Evolutionary conservation across 345 rosid genomes (phyloP).

Genomic region (Eucalyptus erythrocorys): DNA sequence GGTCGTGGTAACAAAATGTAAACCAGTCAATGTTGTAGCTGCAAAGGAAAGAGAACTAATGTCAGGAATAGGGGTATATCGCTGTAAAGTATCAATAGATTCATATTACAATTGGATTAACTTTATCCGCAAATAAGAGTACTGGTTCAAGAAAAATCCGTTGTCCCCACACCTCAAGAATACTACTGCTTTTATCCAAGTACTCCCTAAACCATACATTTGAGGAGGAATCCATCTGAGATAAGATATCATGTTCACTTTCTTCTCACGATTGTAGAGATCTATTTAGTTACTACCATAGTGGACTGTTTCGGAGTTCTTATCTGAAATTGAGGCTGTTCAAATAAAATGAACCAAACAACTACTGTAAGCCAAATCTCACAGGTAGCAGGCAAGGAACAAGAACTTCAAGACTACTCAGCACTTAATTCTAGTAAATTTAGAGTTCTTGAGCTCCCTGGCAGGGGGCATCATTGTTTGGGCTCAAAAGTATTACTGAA

Average conservation of each 20-base stretch:
- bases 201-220: neutral
- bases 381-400: neutral
- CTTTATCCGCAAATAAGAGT: neutral
- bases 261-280: neutral
- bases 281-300: neutral
- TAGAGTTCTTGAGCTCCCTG: neutral
- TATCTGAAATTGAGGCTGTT: neutral
- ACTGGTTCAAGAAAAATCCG: neutral
- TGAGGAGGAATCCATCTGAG: neutral
- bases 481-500: neutral
- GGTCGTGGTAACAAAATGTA: constrained; percentile 88
- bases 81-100: neutral
- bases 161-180: neutral
- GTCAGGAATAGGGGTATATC: neutral
- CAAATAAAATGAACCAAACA: neutral
- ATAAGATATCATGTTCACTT: neutral
- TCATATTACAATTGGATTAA: neutral
- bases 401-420: neutral
- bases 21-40: constrained; percentile 95
- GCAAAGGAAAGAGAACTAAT: constrained; percentile 10
- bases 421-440: neutral
- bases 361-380: neutral
- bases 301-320: neutral
- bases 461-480: neutral
- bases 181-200: neutral